Evolutionary conservation across 23 red algal genomes (phyloP), one percentile per base, ranked within the genome.

Genomic region (Chondrus crispus): DNA sequence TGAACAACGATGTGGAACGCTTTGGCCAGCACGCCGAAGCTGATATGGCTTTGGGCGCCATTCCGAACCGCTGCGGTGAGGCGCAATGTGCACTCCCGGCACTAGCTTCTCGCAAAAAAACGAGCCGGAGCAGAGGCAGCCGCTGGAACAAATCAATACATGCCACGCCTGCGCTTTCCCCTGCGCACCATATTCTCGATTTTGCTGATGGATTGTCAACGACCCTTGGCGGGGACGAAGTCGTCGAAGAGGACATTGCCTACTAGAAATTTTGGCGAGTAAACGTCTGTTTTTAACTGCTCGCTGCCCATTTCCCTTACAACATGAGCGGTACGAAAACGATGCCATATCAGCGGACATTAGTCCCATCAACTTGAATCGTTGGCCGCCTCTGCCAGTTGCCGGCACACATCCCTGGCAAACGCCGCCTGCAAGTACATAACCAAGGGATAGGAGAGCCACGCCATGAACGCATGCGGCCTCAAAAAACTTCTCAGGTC

Each of bases 401-500:
- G 40, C 55, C 0, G 11, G 50, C 24, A 55, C 22, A 92, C 89
- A 46, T 73, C 79, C 2, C 35, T 51, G 5, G 58, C 62, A 38
- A 92, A 92, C 3, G 33, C 5, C 35, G 50, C 38, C 37, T 92
- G 89, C 28, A 92, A 36, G 54, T 38, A 66, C 12, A 79, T 12
- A 7, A 92, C 53, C 3, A 62, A 33, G 33, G 76, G 76, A 13
- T 28, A 18, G 3, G 42, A 22, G 5, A 84, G 10, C 38, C 14
- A 19, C 13, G 89, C 89, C 12, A 81, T 68, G 42, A 35, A 5
- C 63, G 45, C 54, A 48, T 55, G 19, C 6, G 89, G 60, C 10
- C 53, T 42, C 4, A 62, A 84, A 45, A 74, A 84, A 62, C 89
- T 92, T 44, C 79, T 19, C 62, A 92, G 69, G 12, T 84, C 58